Evolutionary conservation across 1,284 basidiomycete species (phyloP).

Genomic region (Binderoboletus segoi): DNA sequence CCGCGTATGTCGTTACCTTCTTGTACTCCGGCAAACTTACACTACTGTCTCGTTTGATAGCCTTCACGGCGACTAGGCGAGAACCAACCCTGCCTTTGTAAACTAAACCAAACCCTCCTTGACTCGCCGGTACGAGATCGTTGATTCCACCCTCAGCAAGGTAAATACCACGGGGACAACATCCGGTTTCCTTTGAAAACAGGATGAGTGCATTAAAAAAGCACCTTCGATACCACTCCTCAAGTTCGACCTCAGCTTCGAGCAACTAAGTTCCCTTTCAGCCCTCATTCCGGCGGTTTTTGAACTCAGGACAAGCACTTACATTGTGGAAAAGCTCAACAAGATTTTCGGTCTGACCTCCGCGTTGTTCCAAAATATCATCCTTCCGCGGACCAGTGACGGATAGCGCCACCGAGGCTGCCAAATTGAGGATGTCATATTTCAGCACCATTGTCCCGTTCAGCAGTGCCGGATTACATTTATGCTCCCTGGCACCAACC

Average conservation of each 20-base stretch:
- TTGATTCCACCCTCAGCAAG: constrained; percentile 8
- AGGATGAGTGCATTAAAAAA: constrained; percentile 18
- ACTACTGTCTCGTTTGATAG: background rate
- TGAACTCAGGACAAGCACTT: constrained; percentile 1
- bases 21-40: constrained; percentile 6
- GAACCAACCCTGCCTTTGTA: constrained; percentile 18
- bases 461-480: constrained; percentile 23
- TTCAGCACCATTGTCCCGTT: constrained; percentile 16
- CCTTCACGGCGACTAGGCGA: constrained; percentile 31
- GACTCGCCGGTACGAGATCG: background rate
- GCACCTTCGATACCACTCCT: constrained; percentile 20
- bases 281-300: background rate
- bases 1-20: constrained; percentile 16
- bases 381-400: constrained; percentile 9
- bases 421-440: constrained; percentile 24
- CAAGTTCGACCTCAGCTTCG: constrained; percentile 17
- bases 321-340: constrained; percentile 27
- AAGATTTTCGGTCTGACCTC: constrained; percentile 2
- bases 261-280: constrained; percentile 24
- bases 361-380: constrained; percentile 7
- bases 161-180: constrained; percentile 21
- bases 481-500: constrained; percentile 9
- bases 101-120: constrained; percentile 28
- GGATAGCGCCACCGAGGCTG: constrained; percentile 12
- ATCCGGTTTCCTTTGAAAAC: constrained; percentile 19